Evolutionary conservation across 352 stramenopile genomes (phyloP), one percentile per base, ranked within the genome.

Genomic region (Phytophthora sojae): DNA sequence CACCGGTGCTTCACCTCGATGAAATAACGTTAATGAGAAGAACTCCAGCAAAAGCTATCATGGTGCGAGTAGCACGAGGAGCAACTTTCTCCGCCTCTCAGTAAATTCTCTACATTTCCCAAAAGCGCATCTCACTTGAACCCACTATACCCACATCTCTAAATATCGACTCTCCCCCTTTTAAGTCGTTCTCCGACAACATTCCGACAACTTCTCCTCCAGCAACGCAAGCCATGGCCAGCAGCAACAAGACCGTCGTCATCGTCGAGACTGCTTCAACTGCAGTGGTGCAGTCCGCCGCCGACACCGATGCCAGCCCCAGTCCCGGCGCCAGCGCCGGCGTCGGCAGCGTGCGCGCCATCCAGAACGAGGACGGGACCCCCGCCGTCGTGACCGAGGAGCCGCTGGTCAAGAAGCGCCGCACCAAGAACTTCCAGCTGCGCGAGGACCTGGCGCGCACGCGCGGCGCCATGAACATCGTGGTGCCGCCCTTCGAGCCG

Each of bases 401-500:
- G 21, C 72, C 67, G 26, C 63, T 84, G 8, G 83, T 94, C 11
- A 93, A 95, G 79, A 95, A 93, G 65, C 82, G 87, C 4, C 85
- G 84, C 45, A 95, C 87, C 17, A 95, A 95, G 73, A 92, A 95
- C 76, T 95, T 82, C 67, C 85, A 92, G 61, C 76, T 85, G 75
- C 83, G 87, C 37, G 87, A 95, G 65, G 79, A 93, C 53, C 77
- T 92, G 79, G 72, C 81, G 35, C 86, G 86, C 52, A 74, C 85
- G 4, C 82, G 84, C 17, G 79, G 76, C 21, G 73, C 61, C 2
- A 67, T 88, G 26, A 64, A 79, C 8, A 76, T 90, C 29, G 59
- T 69, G 14, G 60, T 93, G 19, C 81, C 82, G 6, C 66, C 76
- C 19, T 77, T 95, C 30, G 75, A 83, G 17, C 87, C 87, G 14